Evolutionary conservation across 1,139 yeast species (phyloP).

Genomic region (Entelexis paramagnoliae): DNA sequence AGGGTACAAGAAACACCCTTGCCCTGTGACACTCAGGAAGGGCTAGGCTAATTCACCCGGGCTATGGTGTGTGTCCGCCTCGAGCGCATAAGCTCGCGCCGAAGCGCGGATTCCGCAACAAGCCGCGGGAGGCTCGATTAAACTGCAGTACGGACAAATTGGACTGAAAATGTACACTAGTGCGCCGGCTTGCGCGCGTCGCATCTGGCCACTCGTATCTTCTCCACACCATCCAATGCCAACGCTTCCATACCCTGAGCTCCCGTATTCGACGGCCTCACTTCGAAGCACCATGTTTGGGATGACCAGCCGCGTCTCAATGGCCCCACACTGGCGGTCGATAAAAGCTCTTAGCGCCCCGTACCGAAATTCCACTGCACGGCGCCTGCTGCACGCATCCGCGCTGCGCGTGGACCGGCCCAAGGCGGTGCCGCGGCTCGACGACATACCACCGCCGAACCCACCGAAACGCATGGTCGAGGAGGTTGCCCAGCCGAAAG

Average conservation of each 20-base stretch:
- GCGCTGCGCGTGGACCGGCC: neutral
- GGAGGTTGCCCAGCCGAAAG: constrained; percentile 17
- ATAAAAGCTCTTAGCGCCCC: neutral
- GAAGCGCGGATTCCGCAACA: no score
- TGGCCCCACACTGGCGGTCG: neutral
- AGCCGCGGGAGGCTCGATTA: no score
- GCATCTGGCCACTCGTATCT: no score
- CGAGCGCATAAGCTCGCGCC: neutral
- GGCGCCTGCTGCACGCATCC: neutral
- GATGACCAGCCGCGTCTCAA: neutral
- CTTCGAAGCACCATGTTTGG: neutral
- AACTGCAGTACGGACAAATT: no score
- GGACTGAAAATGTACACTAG: no score
- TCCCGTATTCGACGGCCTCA: neutral
- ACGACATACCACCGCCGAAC: constrained; percentile 18
- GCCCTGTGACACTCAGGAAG: constrained; percentile 3
- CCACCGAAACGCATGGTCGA: constrained; percentile 24
- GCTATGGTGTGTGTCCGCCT: no score
- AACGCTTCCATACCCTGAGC: neutral
- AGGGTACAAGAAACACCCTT: neutral
- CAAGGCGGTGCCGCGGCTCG: constrained; percentile 16
- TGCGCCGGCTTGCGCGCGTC: no score
- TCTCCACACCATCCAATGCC: neutral
- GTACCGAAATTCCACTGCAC: neutral
- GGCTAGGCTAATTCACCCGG: neutral